Evolutionary conservation across 2,329 filamentous ascomycete genomes (phyloP).

Genomic region (Sphaerostilbella broomeana): DNA sequence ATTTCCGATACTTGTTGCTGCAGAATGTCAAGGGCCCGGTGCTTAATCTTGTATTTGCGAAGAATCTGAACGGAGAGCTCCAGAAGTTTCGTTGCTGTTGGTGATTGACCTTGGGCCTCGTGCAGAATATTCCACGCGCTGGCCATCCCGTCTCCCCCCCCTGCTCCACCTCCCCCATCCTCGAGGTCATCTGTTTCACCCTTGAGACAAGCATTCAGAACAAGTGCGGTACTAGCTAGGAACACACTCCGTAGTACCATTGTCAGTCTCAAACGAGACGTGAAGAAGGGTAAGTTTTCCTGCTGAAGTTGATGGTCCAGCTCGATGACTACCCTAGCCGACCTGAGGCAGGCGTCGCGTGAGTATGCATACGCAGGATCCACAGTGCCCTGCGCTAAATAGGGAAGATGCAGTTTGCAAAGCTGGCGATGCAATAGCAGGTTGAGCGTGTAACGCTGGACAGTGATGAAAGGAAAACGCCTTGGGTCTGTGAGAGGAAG

Average conservation of each 20-base stretch:
- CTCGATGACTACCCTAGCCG: slow-evolving; percentile 26
- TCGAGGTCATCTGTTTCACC: slow-evolving; percentile 14
- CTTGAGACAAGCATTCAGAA: slow-evolving; percentile 27
- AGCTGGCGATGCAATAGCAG: slow-evolving; percentile 28
- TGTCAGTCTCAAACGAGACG: slow-evolving; percentile 23
- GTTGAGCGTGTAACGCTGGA: slow-evolving; percentile 29
- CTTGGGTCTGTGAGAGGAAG: slow-evolving; percentile 20
- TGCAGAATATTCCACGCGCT: slow-evolving; percentile 30
- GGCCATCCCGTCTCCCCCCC: slow-evolving; percentile 21
- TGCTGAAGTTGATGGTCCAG: slow-evolving; percentile 24
- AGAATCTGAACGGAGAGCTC: slow-evolving; percentile 27
- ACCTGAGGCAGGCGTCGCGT: slow-evolving; percentile 25
- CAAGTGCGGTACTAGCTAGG: slow-evolving; percentile 28
- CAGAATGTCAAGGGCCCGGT: slow-evolving; percentile 18
- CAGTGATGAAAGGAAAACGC: slow-evolving; percentile 19
- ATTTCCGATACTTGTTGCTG: slow-evolving; percentile 12
- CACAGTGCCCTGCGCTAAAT: slow-evolving; percentile 27
- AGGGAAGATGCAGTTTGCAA: slow-evolving; percentile 31
- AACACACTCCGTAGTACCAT: slow-evolving; percentile 29
- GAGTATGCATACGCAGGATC: slow-evolving; percentile 29
- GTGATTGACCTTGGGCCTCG: slow-evolving; percentile 24
- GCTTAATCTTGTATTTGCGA: slow-evolving; percentile 25
- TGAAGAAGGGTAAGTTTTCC: slow-evolving; percentile 22
- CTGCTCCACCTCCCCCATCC: slow-evolving; percentile 19
- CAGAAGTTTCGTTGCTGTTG: slow-evolving; percentile 24